phyloP scores from a whole-genome alignment of 371 early-diverging fungal species.

The Globomyces sp. region DNA sequence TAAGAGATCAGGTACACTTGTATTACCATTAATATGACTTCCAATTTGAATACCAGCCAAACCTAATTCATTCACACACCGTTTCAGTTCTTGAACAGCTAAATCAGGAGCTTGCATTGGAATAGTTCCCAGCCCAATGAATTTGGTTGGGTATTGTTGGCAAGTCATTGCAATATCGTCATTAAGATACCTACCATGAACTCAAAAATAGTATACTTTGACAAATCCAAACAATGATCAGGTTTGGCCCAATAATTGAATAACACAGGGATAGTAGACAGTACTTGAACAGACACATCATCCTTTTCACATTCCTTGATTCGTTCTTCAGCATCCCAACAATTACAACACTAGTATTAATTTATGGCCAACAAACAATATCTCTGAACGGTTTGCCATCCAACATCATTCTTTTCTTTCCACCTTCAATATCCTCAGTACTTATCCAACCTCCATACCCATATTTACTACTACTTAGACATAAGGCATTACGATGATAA shows the following conservation, averaged over 20 bases:
- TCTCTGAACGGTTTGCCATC: slow-evolving; percentile 69
- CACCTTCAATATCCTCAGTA: slow-evolving; percentile 20
- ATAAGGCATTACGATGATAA: slow-evolving; percentile 25
- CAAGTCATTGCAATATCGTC: slow-evolving; percentile 71
- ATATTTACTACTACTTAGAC: slow-evolving; percentile 44
- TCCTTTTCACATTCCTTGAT: slow-evolving; percentile 3
- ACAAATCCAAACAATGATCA: slow-evolving; percentile 38
- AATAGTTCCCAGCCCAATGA: slow-evolving; percentile 68
- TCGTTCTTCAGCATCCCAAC: slow-evolving; percentile 64
- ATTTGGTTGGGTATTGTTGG: slow-evolving; percentile 61
- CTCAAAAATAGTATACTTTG: slow-evolving; percentile 16
- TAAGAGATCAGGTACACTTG: too few relatives aligned
- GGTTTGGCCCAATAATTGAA: slow-evolving; percentile 64
- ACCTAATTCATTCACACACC: slow-evolving; percentile 67
- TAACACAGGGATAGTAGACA: slow-evolving; percentile 71
- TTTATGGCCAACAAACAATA: slow-evolving; percentile 23
- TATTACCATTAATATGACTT: slow-evolving; percentile 54
- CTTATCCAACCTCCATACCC: slow-evolving; percentile 58
- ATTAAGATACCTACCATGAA: slow-evolving; percentile 50
- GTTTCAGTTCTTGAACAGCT: slow-evolving; percentile 62
- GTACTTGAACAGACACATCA: slow-evolving; percentile 39
- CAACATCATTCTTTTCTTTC: slow-evolving; percentile 64
- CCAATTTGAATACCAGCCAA: slow-evolving; percentile 70
- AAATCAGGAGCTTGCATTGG: slow-evolving; percentile 72
- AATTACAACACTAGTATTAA: slow-evolving; percentile 54